Percentiles rank a stretch among this genome's conserved stretches.
These are phyloP conservation scores for Metschnikowia bowlesiae DNA, from an alignment of 805 yeast genomes.

Conservation along the genomic window DNA sequence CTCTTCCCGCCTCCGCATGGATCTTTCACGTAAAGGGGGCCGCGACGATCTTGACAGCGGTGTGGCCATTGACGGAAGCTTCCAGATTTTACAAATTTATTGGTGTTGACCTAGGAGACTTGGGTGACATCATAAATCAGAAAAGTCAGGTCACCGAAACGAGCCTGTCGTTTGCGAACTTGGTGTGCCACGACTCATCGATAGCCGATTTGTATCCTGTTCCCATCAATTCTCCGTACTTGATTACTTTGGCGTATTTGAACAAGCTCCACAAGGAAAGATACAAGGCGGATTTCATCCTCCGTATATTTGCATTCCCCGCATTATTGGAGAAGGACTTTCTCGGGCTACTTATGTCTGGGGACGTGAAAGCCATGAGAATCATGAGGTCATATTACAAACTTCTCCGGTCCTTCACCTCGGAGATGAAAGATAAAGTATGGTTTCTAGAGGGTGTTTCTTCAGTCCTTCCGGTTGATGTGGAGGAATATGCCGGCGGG, in stretches of 20 bases:
- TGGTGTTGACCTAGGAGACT: slow-evolving; percentile 84
- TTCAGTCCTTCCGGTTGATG: slow-evolving; percentile 83
- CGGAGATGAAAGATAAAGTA: slow-evolving; percentile 81
- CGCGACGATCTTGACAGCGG: slow-evolving; percentile 90
- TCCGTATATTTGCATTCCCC: slow-evolving; percentile 88
- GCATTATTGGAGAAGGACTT: slow-evolving; percentile 83
- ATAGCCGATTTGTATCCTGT: slow-evolving; percentile 86
- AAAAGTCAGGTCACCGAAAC: slow-evolving; percentile 23
- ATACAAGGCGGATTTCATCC: slow-evolving; percentile 77
- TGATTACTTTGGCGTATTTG: slow-evolving; percentile 80
- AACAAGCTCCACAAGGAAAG: slow-evolving; percentile 80
- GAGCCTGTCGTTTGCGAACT: slow-evolving; percentile 43
- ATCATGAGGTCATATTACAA: slow-evolving; percentile 88
- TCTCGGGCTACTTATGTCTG: slow-evolving; percentile 70
- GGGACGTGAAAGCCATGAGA: slow-evolving; percentile 84
- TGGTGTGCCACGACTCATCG: slow-evolving; percentile 81
- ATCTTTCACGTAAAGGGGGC: slow-evolving; percentile 96
- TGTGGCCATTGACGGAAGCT: slow-evolving; percentile 73
- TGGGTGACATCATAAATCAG: slow-evolving; percentile 64
- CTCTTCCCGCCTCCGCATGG: slow-evolving; percentile 93
- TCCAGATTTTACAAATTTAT: slow-evolving; percentile 47
- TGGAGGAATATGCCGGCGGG: slow-evolving; percentile 85
- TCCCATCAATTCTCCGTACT: slow-evolving; percentile 74
- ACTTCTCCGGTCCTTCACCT: slow-evolving; percentile 72
- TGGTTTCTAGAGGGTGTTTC: slow-evolving; percentile 89